Evolutionary conservation across 768 basidiomycete species (phyloP).

Genomic region (Mycena venus): DNA sequence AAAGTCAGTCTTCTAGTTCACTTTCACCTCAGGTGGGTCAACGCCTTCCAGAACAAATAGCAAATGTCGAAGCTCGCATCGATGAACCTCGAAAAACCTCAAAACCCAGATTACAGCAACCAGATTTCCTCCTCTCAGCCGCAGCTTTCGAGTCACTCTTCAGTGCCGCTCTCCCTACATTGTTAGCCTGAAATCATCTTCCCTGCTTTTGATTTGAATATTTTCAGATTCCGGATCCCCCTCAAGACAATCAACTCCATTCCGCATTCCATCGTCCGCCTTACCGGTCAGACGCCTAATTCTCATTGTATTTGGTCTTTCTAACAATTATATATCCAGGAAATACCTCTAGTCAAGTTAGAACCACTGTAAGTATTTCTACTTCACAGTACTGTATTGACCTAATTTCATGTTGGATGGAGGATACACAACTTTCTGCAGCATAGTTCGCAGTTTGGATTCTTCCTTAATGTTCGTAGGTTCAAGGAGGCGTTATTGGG

Average conservation of each 20-base stretch:
- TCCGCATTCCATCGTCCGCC: not conserved
- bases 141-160: conserved; percentile 14
- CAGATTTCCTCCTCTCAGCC: conserved; percentile 19
- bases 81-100: conserved; percentile 49
- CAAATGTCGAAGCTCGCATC: conserved; percentile 53
- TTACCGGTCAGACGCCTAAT: not conserved
- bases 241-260: not conserved
- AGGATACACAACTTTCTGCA: conserved; percentile 30
- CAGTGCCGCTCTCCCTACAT: not conserved
- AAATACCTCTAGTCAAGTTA: conserved; percentile 17
- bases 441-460: not conserved
- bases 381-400: not conserved
- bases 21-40: not conserved
- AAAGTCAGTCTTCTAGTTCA: not conserved
- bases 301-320: not conserved
- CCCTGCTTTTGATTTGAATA: not conserved
- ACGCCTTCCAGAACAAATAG: conserved; percentile 46
- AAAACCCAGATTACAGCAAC: conserved; percentile 36
- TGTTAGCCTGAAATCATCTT: not conserved
- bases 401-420: not conserved
- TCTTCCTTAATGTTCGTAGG: not conserved
- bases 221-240: not conserved
- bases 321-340: too few species aligned
- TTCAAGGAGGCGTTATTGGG: not conserved
- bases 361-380: conserved; percentile 20